These are phyloP conservation scores for Thermomucor indicae-seudaticae DNA, from an alignment of 371 early-diverging fungal species.

Conservation along the genomic window DNA sequence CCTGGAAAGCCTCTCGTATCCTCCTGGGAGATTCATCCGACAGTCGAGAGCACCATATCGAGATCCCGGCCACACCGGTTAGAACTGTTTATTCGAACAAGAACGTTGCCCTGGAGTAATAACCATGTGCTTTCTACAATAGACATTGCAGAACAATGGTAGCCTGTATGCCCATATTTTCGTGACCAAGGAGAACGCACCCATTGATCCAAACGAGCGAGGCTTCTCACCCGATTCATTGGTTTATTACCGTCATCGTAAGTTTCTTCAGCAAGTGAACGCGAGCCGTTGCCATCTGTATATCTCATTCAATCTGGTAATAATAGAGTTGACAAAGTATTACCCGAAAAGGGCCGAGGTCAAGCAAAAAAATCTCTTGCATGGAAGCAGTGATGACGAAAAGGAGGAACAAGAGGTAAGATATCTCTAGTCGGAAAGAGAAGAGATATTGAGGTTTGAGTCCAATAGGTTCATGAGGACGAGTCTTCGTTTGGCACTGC, in stretches of 20 bases:
- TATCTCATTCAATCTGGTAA: constrained; percentile 1
- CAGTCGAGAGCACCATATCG: constrained; percentile 23
- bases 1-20: constrained; percentile 56
- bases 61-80: constrained; percentile 43
- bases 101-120: no score
- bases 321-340: constrained; percentile 67
- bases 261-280: background rate
- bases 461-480: no score
- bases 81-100: background rate
- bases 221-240: constrained; percentile 35
- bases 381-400: constrained; percentile 37
- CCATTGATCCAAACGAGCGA: constrained; percentile 49
- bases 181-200: constrained; percentile 46
- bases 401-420: constrained; percentile 7
- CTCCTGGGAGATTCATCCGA: constrained; percentile 58
- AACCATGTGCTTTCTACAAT: background rate
- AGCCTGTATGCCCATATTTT: constrained; percentile 82
- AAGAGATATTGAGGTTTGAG: background rate
- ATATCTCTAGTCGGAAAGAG: background rate
- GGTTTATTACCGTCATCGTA: constrained; percentile 58
- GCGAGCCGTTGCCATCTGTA: background rate
- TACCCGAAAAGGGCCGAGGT: constrained; percentile 56
- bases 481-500: no score
- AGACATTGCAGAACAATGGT: constrained; percentile 70
- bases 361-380: constrained; percentile 70